Conservation (phyloP, 257 asterid species). For the Ligustrum vulgare region DNA sequence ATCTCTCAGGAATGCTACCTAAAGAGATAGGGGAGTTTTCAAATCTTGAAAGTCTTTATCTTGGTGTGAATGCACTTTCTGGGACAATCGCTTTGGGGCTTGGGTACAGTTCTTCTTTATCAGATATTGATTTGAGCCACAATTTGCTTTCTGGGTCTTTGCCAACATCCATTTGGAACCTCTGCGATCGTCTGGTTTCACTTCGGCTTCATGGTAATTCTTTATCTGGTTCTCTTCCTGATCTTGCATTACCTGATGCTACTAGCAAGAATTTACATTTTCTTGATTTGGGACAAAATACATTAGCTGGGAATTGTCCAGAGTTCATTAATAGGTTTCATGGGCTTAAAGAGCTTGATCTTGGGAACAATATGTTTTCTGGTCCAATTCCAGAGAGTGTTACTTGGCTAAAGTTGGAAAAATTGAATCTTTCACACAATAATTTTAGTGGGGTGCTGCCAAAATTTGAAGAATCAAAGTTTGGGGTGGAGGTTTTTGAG, state of each 20-base stretch:
- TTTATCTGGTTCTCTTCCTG: conserved; percentile 74
- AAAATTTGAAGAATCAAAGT: conserved; percentile 61
- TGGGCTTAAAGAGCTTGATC: conserved; percentile 75
- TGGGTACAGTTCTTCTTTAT: conserved; percentile 72
- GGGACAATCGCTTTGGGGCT: conserved; percentile 89
- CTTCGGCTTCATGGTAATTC: conserved; percentile 74
- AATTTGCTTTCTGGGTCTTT: conserved; percentile 67
- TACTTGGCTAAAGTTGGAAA: conserved; percentile 55
- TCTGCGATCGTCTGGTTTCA: conserved; percentile 70
- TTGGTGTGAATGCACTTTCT: conserved; percentile 62
- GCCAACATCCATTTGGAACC: conserved; percentile 92
- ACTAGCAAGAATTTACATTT: conserved; percentile 56
- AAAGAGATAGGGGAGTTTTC: conserved; percentile 79
- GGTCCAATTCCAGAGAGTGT: conserved; percentile 67
- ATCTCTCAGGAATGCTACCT: conserved; percentile 82
- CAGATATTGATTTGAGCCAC: conserved; percentile 78
- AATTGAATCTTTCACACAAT: conserved; percentile 85
- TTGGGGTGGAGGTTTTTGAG: conserved; percentile 71
- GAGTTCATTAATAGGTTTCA: conserved; percentile 54
- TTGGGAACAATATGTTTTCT: conserved; percentile 56
- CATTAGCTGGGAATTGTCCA: conserved; percentile 68
- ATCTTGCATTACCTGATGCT: conserved; percentile 77
- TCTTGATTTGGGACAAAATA: conserved; percentile 87
- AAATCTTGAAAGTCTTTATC: conserved; percentile 64
- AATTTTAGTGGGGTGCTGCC: conserved; percentile 90